phyloP scores from a whole-genome alignment of 495 filamentous ascomycete species.

The Recurvomyces mirabilis region DNA sequence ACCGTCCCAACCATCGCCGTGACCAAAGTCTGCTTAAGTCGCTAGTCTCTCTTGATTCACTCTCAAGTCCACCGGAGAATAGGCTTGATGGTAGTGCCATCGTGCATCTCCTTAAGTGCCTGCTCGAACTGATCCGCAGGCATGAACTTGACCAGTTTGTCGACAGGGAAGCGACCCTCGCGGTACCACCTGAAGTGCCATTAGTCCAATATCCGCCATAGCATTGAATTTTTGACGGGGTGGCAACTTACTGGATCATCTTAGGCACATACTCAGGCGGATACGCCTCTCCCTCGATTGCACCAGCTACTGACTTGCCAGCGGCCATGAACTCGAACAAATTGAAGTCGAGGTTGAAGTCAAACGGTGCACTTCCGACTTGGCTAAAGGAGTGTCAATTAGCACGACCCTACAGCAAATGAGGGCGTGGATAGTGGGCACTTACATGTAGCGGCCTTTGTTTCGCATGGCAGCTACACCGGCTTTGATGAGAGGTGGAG shows the following conservation, averaged over 20 bases:
- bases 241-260: conserved; percentile 20
- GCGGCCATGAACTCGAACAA: conserved; percentile 18
- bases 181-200: conserved; percentile 24
- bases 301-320: conserved; percentile 20
- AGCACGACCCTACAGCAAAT: background rate
- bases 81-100: conserved; percentile 27
- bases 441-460: conserved; percentile 22
- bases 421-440: conserved; percentile 24
- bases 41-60: no score
- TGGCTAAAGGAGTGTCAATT: no score
- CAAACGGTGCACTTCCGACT: conserved; percentile 20
- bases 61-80: conserved; percentile 22
- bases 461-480: conserved; percentile 19
- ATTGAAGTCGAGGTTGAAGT: conserved; percentile 15
- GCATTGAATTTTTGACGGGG: background rate
- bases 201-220: no score
- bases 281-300: conserved; percentile 20
- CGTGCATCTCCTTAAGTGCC: conserved; percentile 37
- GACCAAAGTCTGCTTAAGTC: no score
- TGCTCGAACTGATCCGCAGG: conserved; percentile 59
- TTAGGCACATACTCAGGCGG: conserved; percentile 21
- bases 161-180: conserved; percentile 27
- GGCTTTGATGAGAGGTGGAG: conserved; percentile 15
- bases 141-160: conserved; percentile 27
- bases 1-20: no score